phyloP scores from a whole-genome alignment of 1,284 basidiomycete genomes.

The Cryptococcus amylolentus region DNA sequence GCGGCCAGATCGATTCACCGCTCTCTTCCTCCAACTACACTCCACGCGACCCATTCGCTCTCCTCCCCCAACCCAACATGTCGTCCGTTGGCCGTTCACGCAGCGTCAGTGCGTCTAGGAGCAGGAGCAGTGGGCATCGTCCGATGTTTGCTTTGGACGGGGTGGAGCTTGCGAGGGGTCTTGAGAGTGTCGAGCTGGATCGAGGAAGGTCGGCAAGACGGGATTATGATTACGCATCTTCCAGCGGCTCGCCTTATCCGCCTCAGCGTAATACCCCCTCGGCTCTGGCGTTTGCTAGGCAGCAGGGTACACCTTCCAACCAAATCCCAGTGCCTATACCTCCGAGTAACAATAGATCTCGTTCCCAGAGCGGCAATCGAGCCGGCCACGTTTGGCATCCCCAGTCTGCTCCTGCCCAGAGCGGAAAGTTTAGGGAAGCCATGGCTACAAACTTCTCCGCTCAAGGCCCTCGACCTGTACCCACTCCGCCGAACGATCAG shows the following conservation, averaged over 20 bases:
- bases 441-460: not conserved
- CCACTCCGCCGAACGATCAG: too few relatives aligned
- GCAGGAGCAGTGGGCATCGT: conserved; percentile 10
- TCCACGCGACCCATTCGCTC: conserved; percentile 1
- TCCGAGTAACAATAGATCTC: not conserved
- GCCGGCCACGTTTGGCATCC: not conserved
- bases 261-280: not conserved
- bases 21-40: too few relatives aligned
- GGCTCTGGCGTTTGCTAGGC: not conserved
- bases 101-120: conserved; percentile 16
- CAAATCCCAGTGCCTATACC: not conserved
- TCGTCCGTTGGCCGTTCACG: conserved; percentile 5
- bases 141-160: conserved; percentile 15
- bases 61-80: not conserved
- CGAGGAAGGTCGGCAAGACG: conserved; percentile 8
- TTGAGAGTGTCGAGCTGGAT: conserved; percentile 9
- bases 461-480: not conserved
- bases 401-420: not conserved
- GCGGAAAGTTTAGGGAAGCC: not conserved
- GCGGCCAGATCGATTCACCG: not conserved
- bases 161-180: conserved; percentile 10
- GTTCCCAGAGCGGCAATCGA: not conserved
- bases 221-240: too few relatives aligned
- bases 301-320: not conserved
- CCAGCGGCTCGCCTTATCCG: not conserved